phyloP scores from a whole-genome alignment of 352 stramenopile species.

The Pythium biforme region DNA sequence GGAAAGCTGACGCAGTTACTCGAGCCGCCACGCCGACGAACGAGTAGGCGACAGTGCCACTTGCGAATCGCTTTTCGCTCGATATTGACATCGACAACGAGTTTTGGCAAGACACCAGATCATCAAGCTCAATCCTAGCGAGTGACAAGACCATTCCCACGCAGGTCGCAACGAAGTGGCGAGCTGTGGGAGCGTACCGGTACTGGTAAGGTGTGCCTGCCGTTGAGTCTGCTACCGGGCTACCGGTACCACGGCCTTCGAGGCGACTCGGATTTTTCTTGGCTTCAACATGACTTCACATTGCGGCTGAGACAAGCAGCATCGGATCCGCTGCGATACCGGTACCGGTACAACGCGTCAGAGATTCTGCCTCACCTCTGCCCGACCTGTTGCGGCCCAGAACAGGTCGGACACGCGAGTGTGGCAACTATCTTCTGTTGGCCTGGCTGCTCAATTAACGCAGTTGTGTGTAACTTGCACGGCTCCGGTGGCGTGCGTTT shows the following conservation, averaged over 20 bases:
- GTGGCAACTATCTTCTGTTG: no score
- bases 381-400: neutral
- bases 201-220: no score
- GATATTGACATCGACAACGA: no score
- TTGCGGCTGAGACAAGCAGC: neutral
- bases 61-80: no score
- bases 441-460: neutral
- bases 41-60: neutral
- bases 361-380: neutral
- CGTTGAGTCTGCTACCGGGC: neutral
- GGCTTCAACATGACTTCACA: neutral
- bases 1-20: slow-evolving; percentile 24
- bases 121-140: no score
- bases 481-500: neutral
- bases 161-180: no score
- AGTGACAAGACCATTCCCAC: no score
- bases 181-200: neutral
- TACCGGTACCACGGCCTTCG: neutral
- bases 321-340: neutral
- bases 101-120: no score
- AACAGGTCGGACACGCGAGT: neutral
- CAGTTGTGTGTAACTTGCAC: no score
- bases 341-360: neutral
- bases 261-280: neutral
- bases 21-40: neutral